A percentile compares a stretch with the other conserved stretches of the same genome.
phyloP scores from a whole-genome alignment of 192 early-diverging fungal genomes.

The Allomyces macrogynus region DNA sequence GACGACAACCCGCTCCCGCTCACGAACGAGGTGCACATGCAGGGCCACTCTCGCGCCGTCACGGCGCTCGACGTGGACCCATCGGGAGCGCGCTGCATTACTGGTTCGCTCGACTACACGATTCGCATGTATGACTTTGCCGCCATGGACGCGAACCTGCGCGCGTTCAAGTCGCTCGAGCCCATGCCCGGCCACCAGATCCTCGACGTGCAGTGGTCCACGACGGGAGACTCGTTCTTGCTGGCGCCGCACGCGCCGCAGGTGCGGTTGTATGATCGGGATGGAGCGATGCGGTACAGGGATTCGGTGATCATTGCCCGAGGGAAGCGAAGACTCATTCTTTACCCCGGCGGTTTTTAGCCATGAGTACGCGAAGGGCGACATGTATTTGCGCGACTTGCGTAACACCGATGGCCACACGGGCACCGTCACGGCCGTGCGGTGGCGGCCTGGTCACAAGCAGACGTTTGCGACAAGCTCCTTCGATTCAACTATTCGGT shows the following conservation, averaged over 20 bases:
- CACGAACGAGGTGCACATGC: not conserved
- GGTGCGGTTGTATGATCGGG: constrained; percentile 55
- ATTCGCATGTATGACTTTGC: constrained; percentile 87
- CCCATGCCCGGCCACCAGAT: constrained; percentile 65
- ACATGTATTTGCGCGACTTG: constrained; percentile 80
- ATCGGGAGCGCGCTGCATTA: constrained; percentile 49
- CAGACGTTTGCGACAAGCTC: constrained; percentile 54
- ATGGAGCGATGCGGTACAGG: constrained; percentile 24
- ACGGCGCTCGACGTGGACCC: constrained; percentile 68
- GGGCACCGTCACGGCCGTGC: constrained; percentile 46
- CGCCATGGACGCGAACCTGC: constrained; percentile 54
- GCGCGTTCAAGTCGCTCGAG: constrained; percentile 59
- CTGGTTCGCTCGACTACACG: constrained; percentile 60
- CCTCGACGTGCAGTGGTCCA: constrained; percentile 55
- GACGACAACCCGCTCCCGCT: not conserved
- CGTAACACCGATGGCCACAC: constrained; percentile 70
- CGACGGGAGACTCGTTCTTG: constrained; percentile 51
- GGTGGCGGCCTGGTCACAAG: constrained; percentile 57
- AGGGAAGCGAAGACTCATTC: not conserved
- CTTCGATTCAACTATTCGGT: constrained; percentile 60
- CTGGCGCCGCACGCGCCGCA: constrained; percentile 54
- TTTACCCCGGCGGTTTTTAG: constrained; percentile 5
- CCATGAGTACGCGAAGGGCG: constrained; percentile 64
- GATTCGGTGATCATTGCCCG: too few species aligned
- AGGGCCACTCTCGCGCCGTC: constrained; percentile 14